Evolutionary conservation across 345 rosid species (phyloP).

Genomic region (Cochlearia excelsa): DNA sequence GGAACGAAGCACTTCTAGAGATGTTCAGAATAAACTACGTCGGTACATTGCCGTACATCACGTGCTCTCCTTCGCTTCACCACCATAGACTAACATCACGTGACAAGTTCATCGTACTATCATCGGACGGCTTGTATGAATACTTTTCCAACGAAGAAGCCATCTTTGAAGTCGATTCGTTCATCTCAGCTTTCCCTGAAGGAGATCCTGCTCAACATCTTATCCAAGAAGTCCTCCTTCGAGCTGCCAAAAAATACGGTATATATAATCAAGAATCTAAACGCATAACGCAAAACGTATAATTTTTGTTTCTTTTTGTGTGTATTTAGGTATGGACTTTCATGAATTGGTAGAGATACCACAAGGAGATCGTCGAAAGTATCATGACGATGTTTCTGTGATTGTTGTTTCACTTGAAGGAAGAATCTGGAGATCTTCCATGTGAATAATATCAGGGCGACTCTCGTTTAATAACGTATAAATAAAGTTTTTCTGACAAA

Average conservation of each 20-base stretch:
- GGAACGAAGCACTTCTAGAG: conserved; percentile 82
- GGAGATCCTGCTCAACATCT: conserved; percentile 98
- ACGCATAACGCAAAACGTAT: conserved; percentile 4
- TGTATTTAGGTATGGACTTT: conserved; percentile 67
- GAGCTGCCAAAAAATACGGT: conserved; percentile 95
- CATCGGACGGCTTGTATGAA: conserved; percentile 88
- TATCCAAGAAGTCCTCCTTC: conserved; percentile 68
- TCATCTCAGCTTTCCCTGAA: conserved; percentile 73
- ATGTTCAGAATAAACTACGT: conserved; percentile 80
- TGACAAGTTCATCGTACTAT: conserved; percentile 73
- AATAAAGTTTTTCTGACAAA: too few species aligned
- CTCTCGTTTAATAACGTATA: background rate
- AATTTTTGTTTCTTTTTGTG: background rate
- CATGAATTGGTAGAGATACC: conserved; percentile 86
- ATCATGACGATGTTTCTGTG: conserved; percentile 89
- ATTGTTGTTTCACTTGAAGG: conserved; percentile 88
- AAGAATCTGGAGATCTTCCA: conserved; percentile 87
- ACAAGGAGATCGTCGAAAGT: conserved; percentile 80
- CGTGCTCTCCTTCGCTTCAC: conserved; percentile 66
- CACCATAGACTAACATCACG: conserved; percentile 68
- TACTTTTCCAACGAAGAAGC: conserved; percentile 87
- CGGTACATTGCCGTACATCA: conserved; percentile 75
- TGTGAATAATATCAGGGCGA: conserved; percentile 35
- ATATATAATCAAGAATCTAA: background rate
- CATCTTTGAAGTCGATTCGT: conserved; percentile 62